A percentile compares a stretch with the other conserved stretches of the same genome.
Conservation (phyloP, 2,329 filamentous ascomycete genomes). For the Xylaria multiplex region DNA sequence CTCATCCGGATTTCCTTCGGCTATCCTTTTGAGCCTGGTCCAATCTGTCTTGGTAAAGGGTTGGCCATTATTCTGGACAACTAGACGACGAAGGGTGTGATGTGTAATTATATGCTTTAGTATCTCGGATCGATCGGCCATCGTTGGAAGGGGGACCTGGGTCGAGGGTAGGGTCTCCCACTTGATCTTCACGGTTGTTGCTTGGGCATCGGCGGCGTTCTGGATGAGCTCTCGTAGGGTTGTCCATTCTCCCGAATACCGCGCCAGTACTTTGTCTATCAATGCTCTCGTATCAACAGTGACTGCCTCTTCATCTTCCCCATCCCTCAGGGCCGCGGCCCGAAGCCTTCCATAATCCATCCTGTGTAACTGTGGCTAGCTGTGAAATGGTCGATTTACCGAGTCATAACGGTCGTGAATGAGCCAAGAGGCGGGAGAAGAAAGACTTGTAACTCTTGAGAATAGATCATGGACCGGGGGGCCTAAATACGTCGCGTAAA, state of each 20-base stretch:
- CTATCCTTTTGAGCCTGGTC: slow-evolving; percentile 92
- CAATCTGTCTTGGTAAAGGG: slow-evolving; percentile 92
- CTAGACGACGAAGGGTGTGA: slow-evolving; percentile 85
- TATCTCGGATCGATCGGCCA: slow-evolving; percentile 73
- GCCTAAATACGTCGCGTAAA: slow-evolving; percentile 2
- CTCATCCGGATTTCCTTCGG: slow-evolving; percentile 98
- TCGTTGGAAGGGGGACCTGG: slow-evolving; percentile 74
- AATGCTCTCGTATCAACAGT: slow-evolving; percentile 96
- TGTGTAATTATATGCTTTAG: slow-evolving; percentile 86
- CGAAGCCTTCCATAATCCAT: slow-evolving; percentile 83
- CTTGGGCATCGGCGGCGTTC: slow-evolving; percentile 97
- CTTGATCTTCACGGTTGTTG: slow-evolving; percentile 86
- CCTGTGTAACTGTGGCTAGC: slow-evolving; percentile 34
- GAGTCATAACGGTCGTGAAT: slow-evolving; percentile 28
- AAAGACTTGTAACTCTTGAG: background rate
- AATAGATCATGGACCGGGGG: background rate
- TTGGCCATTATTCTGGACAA: slow-evolving; percentile 92
- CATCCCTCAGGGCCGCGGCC: slow-evolving; percentile 85
- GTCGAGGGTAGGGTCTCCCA: slow-evolving; percentile 91
- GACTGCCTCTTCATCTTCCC: slow-evolving; percentile 93
- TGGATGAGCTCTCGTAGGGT: slow-evolving; percentile 92
- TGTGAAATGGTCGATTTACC: slow-evolving; percentile 18
- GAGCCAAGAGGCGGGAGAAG: slow-evolving; percentile 11
- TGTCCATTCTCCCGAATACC: slow-evolving; percentile 96
- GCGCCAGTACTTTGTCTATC: slow-evolving; percentile 96